phyloP scores from a whole-genome alignment of 768 basidiomycete genomes.

The Chalciporus pseudorubinellus region DNA sequence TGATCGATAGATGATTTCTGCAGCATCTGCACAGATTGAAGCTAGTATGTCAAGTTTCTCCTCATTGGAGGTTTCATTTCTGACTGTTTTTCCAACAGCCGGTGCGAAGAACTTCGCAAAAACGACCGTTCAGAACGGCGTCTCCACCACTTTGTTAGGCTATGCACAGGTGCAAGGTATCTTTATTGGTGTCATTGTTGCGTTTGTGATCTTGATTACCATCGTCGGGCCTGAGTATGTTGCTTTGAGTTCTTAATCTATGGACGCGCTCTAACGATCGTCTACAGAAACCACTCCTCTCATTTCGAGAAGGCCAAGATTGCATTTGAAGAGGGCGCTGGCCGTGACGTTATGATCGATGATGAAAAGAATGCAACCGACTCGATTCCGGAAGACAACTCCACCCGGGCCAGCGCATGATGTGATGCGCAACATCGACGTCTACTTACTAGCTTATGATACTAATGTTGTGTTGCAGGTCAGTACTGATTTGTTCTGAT shows the following conservation, averaged over 20 bases:
- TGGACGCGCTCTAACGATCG: no score
- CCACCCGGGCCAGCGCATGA: no score
- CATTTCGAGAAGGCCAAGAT: no score
- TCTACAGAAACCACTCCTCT: no score
- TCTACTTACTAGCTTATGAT: no score
- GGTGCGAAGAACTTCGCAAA: conserved; percentile 55
- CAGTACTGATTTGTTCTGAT: neutral
- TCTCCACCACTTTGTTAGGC: conserved; percentile 47
- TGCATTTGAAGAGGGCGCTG: no score
- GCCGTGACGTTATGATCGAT: no score
- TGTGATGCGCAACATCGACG: no score
- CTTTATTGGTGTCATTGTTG: conserved; percentile 78
- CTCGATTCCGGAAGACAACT: no score
- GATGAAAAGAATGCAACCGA: no score
- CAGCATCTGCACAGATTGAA: conserved; percentile 80
- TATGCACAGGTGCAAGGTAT: conserved; percentile 84
- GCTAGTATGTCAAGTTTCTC: conserved; percentile 43
- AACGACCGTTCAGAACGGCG: conserved; percentile 44
- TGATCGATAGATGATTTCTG: conserved; percentile 53
- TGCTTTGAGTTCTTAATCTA: neutral
- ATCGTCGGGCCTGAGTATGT: conserved; percentile 78
- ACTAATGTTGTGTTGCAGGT: neutral
- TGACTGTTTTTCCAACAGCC: conserved; percentile 32
- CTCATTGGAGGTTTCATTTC: neutral
- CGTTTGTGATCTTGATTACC: conserved; percentile 72